Base-by-base conservation (phyloP, 306 rosid species). In the Pterocarpus santalinus region DNA sequence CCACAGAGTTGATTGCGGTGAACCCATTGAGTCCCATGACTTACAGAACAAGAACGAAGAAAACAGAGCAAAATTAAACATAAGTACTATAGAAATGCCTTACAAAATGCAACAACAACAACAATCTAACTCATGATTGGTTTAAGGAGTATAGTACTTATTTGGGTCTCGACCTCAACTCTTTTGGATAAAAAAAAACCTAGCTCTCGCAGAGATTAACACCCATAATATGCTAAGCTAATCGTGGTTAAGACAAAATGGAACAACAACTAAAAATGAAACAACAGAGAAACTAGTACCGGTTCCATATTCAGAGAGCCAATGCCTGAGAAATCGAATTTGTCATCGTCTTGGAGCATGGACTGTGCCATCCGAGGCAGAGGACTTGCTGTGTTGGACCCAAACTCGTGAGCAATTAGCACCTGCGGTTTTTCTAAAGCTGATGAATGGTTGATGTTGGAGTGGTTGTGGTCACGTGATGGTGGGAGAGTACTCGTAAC, bases 11-110 rank as follows among this genome's bases (percentile, higher is more conserved):
- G 89, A 88, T 60, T 83, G 63, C 16, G 88, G 86, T 81, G 89
- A 83, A 77, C 80, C 80, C n/a, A 71, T 44, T 12, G 67, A 78
- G 69, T 89, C 89, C 92, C 89, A 85, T 35, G 77, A 69, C 92
- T 90, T 78, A 2, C 52, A 71, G 9, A 43, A 43, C 41, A 2
- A 52, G 22, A 53, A 34, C 8, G 49, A 78, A 68, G 66, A 78
- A 67, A 9, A 0, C 9, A 28, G 4, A 57, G 49, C 28, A 14
- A 57, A 56, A 39, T 22, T 8, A 9, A 67, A 67, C 16, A 43
- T 2, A 3, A 17, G 17, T 33, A 38, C 6, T 32, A 62, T 61
- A 61, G 8, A 11, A 35, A n/a, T 5, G 28, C 28, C 28, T 22
- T 22, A 22, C 28, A 22, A 22, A 22, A 22, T 22, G 28, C 28